Evolutionary conservation across 2,329 filamentous ascomycete genomes (phyloP).

Genomic region (Mollisiaceae sp.): DNA sequence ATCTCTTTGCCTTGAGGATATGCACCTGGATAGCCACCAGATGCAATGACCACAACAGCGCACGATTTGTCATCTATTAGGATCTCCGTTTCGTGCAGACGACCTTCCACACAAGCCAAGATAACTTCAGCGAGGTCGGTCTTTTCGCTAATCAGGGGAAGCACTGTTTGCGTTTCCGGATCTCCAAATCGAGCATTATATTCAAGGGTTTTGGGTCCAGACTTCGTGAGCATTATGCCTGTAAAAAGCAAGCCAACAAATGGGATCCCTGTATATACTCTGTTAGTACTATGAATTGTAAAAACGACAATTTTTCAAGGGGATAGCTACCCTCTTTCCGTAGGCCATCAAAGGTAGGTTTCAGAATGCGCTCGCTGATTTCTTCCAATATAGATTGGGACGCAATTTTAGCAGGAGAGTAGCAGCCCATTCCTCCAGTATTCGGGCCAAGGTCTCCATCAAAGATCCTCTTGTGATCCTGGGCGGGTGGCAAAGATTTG

Average conservation of each 20-base stretch:
- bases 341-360: constrained; percentile 90
- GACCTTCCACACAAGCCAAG: constrained; percentile 79
- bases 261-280: constrained; percentile 74
- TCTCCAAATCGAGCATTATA: constrained; percentile 95
- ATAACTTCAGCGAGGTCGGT: constrained; percentile 89
- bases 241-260: constrained; percentile 82
- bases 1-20: constrained; percentile 74
- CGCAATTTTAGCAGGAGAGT: constrained; percentile 86
- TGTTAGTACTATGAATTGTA: too few species aligned
- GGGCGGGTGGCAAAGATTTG: constrained; percentile 83
- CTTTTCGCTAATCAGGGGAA: constrained; percentile 76
- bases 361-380: constrained; percentile 81
- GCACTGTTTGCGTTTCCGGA: constrained; percentile 86
- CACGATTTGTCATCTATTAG: constrained; percentile 75
- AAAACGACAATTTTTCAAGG: too few species aligned
- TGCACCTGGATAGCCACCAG: constrained; percentile 85
- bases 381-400: too few species aligned
- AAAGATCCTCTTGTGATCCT: constrained; percentile 95
- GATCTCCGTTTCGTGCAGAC: too few species aligned
- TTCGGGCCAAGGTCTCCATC: constrained; percentile 92
- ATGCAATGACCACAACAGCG: constrained; percentile 91
- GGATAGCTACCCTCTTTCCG: too few species aligned
- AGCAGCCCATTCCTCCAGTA: constrained; percentile 97
- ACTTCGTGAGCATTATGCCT: constrained; percentile 88
- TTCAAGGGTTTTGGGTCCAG: constrained; percentile 82